Evolutionary conservation across 805 yeast species (phyloP).

Genomic region (Yamadazyma scolyti): DNA sequence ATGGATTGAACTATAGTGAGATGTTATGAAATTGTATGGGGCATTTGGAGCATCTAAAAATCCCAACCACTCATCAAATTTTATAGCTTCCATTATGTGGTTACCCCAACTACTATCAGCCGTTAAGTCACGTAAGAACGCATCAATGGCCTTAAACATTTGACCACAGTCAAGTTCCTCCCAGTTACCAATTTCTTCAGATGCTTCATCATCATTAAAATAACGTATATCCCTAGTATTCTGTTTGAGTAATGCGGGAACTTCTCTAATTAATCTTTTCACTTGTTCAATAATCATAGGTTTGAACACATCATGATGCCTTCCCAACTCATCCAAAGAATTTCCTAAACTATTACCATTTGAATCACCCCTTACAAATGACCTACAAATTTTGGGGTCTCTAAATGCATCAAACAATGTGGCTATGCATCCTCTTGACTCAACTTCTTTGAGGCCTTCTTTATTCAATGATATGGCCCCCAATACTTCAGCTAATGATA

Average conservation of each 20-base stretch:
- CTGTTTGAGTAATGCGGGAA: slow-evolving; percentile 37
- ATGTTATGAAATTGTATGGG: slow-evolving; percentile 60
- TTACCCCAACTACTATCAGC: slow-evolving; percentile 49
- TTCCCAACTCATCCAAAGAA: slow-evolving; percentile 71
- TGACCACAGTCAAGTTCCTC: slow-evolving; percentile 45
- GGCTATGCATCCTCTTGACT: slow-evolving; percentile 33
- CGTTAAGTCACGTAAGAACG: slow-evolving; percentile 49
- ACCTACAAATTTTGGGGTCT: slow-evolving; percentile 47
- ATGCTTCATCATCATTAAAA: slow-evolving; percentile 33
- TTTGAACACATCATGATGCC: slow-evolving; percentile 77
- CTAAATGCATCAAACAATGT: slow-evolving; percentile 50
- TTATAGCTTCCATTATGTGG: slow-evolving; percentile 32
- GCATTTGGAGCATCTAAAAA: slow-evolving; percentile 48
- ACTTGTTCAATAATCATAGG: slow-evolving; percentile 53
- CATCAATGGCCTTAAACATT: slow-evolving; percentile 47
- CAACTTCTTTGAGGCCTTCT: slow-evolving; percentile 62
- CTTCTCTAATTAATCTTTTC: slow-evolving; percentile 37
- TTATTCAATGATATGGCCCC: slow-evolving; percentile 81
- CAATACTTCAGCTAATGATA: slow-evolving; percentile 66
- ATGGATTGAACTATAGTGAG: slow-evolving; percentile 49
- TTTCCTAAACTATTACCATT: slow-evolving; percentile 54
- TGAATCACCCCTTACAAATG: slow-evolving; percentile 46
- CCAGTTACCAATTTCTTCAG: slow-evolving; percentile 45
- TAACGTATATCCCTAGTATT: slow-evolving; percentile 25
- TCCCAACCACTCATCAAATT: slow-evolving; percentile 43